A percentile compares a stretch with the other conserved stretches of the same genome.
Conservation (phyloP, 257 asterid genomes). For the Solanum acaule region DNA sequence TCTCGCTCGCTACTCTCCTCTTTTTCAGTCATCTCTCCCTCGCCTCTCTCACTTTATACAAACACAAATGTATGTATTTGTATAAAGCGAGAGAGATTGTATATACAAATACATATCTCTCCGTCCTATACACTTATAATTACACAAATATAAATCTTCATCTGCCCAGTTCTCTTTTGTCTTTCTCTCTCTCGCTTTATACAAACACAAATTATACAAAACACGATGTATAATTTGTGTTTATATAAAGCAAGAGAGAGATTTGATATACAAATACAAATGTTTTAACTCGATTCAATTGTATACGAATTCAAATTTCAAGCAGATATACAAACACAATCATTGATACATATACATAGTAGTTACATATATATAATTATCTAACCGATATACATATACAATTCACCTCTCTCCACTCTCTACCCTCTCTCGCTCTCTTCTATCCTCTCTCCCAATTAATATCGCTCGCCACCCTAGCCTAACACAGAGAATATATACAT, state of each 20-base stretch:
- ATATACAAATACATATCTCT: too few species aligned
- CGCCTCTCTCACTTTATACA: neutral
- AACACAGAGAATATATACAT: neutral
- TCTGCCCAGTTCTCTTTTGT: neutral
- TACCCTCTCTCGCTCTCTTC: neutral
- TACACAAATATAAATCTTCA: too few species aligned
- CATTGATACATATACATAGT: neutral
- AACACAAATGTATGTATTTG: neutral
- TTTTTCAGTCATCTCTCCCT: neutral
- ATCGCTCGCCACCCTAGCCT: neutral
- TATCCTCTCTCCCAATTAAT: neutral
- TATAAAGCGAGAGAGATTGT: neutral
- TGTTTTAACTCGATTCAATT: too few species aligned
- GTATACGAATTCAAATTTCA: too few species aligned
- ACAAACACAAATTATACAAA: too few species aligned
- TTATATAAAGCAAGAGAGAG: neutral
- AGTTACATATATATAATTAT: too few species aligned
- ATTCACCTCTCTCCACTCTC: neutral
- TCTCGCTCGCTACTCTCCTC: neutral
- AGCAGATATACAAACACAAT: too few species aligned
- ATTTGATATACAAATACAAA: too few species aligned
- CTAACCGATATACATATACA: neutral
- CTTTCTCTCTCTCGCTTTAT: neutral
- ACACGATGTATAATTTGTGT: neutral
- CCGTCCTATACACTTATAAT: too few species aligned